A percentile compares a stretch with the other conserved stretches of the same genome.
These are phyloP conservation scores for Acidiella bohemica DNA, from an alignment of 495 filamentous ascomycete species.

Conservation along the genomic window DNA sequence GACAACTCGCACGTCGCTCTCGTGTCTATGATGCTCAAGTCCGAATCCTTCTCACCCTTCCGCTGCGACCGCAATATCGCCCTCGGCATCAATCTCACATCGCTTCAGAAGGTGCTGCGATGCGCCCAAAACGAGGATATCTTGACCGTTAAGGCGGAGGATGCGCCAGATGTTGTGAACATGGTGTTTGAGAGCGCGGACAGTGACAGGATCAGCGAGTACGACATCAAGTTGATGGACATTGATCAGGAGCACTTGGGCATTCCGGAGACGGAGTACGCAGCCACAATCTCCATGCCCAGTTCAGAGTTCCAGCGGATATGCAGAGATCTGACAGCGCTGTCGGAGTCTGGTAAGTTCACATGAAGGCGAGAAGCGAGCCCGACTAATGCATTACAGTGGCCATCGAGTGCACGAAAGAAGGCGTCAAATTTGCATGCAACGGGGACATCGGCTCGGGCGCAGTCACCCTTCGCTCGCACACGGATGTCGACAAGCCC, in stretches of 20 bases:
- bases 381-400: slow-evolving; percentile 39
- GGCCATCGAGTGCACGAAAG: slow-evolving; percentile 90
- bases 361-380: neutral
- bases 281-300: slow-evolving; percentile 82
- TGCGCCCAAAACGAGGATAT: slow-evolving; percentile 91
- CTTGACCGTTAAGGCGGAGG: slow-evolving; percentile 91
- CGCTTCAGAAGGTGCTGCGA: slow-evolving; percentile 93
- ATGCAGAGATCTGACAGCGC: slow-evolving; percentile 73
- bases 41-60: slow-evolving; percentile 89
- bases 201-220: slow-evolving; percentile 86
- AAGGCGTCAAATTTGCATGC: slow-evolving; percentile 93
- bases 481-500: slow-evolving; percentile 84
- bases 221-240: slow-evolving; percentile 99
- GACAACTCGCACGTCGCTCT: slow-evolving; percentile 99
- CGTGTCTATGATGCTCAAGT: slow-evolving; percentile 95
- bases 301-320: slow-evolving; percentile 86
- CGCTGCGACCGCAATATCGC: slow-evolving; percentile 98
- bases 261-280: slow-evolving; percentile 96
- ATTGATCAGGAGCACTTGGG: slow-evolving; percentile 99
- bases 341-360: slow-evolving; percentile 79
- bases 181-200: slow-evolving; percentile 86
- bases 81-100: slow-evolving; percentile 90
- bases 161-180: slow-evolving; percentile 89
- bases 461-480: slow-evolving; percentile 76
- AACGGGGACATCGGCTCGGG: slow-evolving; percentile 92